Evolutionary conservation across 1,284 basidiomycete genomes (phyloP).

Genomic region (Meripilus lineatus): DNA sequence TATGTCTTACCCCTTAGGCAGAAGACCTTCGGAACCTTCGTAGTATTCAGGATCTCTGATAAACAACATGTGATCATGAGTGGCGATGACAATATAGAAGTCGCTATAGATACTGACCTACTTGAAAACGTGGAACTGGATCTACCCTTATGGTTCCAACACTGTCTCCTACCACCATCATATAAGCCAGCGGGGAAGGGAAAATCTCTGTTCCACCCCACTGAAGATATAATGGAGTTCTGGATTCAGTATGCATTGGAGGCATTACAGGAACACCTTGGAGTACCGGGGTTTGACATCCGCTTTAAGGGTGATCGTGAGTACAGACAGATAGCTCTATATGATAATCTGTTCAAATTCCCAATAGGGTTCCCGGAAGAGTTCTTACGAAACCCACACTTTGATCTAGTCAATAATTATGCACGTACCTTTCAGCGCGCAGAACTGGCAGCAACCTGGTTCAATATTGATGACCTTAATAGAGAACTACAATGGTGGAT

Average conservation of each 20-base stretch:
- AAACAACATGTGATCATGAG: conserved; percentile 3
- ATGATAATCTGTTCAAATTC: conserved; percentile 5
- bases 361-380: not conserved
- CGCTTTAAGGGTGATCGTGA: not conserved
- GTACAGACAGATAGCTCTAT: not conserved
- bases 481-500: not conserved
- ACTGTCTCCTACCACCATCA: not conserved
- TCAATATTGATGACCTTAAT: conserved; percentile 1
- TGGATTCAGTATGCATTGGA: not conserved
- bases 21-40: not conserved
- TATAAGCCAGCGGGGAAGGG: conserved; percentile 4
- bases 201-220: not conserved
- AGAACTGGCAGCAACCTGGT: too few relatives aligned
- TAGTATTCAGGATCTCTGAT: conserved; percentile 1
- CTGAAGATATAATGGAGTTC: not conserved
- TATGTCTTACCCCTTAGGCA: conserved; percentile 1
- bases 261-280: not conserved
- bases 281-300: not conserved
- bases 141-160: too few relatives aligned
- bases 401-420: conserved; percentile 7
- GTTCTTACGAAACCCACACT: not conserved
- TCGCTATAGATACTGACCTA: too few relatives aligned
- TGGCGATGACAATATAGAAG: too few relatives aligned
- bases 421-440: too few relatives aligned
- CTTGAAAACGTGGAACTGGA: not conserved